Evolutionary conservation across 331 rosid species (phyloP).

Genomic region (Phaseolus coccineus): DNA sequence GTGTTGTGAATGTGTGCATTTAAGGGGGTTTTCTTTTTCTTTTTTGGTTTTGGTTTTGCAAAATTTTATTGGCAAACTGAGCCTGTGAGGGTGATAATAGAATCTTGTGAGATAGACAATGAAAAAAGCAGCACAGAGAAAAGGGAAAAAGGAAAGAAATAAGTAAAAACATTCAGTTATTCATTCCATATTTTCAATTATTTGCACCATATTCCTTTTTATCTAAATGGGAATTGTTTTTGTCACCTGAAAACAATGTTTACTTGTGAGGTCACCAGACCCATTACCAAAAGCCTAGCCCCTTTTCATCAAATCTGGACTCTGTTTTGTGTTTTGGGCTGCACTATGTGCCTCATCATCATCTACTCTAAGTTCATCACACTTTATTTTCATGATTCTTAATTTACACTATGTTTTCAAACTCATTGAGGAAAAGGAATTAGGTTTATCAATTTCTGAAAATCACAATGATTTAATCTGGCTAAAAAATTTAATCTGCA

Average conservation of each 20-base stretch:
- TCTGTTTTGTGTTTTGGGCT: neutral
- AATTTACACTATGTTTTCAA: no score
- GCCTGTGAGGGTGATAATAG: slow-evolving; percentile 40
- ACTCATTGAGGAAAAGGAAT: no score
- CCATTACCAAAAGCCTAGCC: neutral
- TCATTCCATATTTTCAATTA: neutral
- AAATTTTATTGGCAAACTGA: slow-evolving; percentile 21
- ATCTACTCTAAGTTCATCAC: neutral
- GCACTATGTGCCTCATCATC: no score
- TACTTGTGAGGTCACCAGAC: neutral
- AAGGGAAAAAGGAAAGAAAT: neutral
- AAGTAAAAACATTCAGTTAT: neutral
- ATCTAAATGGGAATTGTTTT: neutral
- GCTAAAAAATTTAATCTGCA: no score
- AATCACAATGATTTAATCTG: no score
- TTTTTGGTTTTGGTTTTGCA: slow-evolving; percentile 33
- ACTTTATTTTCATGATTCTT: neutral
- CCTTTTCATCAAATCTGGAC: neutral
- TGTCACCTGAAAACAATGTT: neutral
- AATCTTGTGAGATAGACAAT: slow-evolving; percentile 35
- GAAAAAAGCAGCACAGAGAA: neutral
- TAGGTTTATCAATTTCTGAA: no score
- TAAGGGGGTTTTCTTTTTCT: slow-evolving; percentile 43
- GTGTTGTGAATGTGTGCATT: slow-evolving; percentile 32
- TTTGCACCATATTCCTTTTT: neutral